Percentiles rank a stretch among this genome's conserved stretches.
These are phyloP conservation scores for Fusarium sp. DNA, from an alignment of 2,329 filamentous ascomycete genomes.

Conservation along the genomic window DNA sequence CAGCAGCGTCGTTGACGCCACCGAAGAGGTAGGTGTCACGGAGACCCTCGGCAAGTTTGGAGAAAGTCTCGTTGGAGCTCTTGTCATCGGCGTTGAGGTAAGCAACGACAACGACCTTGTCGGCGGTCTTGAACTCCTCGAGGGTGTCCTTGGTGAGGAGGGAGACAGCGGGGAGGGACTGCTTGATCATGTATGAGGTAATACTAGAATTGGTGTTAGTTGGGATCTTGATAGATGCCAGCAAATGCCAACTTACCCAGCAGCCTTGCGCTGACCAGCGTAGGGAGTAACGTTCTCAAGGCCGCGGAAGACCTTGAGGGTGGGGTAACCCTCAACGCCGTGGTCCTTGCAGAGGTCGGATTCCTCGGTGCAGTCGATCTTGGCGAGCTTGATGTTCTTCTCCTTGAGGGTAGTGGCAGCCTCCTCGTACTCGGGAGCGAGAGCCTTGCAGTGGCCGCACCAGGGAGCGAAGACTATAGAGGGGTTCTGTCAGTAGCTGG, in stretches of 20 bases:
- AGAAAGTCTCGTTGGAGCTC: conserved; percentile 87
- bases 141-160: conserved; percentile 82
- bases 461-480: conserved; percentile 88
- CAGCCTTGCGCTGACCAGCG: conserved; percentile 88
- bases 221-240: neutral
- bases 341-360: conserved; percentile 88
- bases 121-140: conserved; percentile 96
- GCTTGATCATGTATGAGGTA: conserved; percentile 96
- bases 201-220: conserved; percentile 60
- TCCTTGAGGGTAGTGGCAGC: conserved; percentile 87
- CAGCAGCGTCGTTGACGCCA: conserved; percentile 81
- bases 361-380: conserved; percentile 97
- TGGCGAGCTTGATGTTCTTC: conserved; percentile 86
- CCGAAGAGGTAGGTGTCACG: conserved; percentile 95
- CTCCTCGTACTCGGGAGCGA: conserved; percentile 91
- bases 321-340: conserved; percentile 97
- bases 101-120: conserved; percentile 94
- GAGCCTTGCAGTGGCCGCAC: conserved; percentile 99
- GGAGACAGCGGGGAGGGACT: conserved; percentile 93
- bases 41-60: conserved; percentile 76
- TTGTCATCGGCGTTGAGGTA: conserved; percentile 87
- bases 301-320: conserved; percentile 98
- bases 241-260: conserved; percentile 65
- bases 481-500: conserved; percentile 52
- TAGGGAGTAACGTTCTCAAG: conserved; percentile 84